Evolutionary conservation across 805 yeast genomes (phyloP).

Genomic region (Starmerella asiatica): DNA sequence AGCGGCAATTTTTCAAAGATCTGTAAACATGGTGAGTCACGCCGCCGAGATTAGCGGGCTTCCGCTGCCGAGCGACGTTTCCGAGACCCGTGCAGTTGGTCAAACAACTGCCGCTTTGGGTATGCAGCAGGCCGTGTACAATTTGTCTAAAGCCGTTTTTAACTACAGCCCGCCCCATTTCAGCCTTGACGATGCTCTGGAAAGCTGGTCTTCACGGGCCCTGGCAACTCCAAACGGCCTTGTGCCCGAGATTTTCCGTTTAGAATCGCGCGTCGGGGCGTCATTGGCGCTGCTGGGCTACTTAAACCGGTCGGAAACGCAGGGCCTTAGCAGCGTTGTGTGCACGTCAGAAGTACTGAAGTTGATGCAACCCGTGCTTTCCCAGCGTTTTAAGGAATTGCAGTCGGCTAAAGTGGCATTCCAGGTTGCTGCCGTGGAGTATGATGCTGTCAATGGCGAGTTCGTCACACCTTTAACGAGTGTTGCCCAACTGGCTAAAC

Average conservation of each 20-base stretch:
- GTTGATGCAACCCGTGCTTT: conserved; percentile 48
- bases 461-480: conserved; percentile 52
- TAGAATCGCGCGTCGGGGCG: conserved; percentile 72
- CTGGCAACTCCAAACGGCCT: conserved; percentile 34
- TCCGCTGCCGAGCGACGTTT: conserved; percentile 5
- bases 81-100: conserved; percentile 5
- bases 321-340: conserved; percentile 33
- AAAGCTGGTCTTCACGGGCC: conserved; percentile 44
- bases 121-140: conserved; percentile 27
- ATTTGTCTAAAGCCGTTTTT: conserved; percentile 28
- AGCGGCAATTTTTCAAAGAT: not conserved
- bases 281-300: conserved; percentile 69
- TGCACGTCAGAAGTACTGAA: conserved; percentile 56
- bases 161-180: conserved; percentile 56
- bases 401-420: conserved; percentile 31
- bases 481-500: conserved; percentile 48
- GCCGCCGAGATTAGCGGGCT: conserved; percentile 9
- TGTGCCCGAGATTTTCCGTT: conserved; percentile 44
- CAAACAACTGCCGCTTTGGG: conserved; percentile 15
- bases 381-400: conserved; percentile 8
- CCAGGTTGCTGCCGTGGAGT: conserved; percentile 66
- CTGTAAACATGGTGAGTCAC: not conserved
- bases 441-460: conserved; percentile 38
- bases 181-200: conserved; percentile 45
- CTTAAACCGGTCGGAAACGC: conserved; percentile 8